A percentile compares a stretch with the other conserved stretches of the same genome.
These are phyloP conservation scores for Ustilago loliicola DNA, from an alignment of 1,284 basidiomycete species.

Conservation along the genomic window DNA sequence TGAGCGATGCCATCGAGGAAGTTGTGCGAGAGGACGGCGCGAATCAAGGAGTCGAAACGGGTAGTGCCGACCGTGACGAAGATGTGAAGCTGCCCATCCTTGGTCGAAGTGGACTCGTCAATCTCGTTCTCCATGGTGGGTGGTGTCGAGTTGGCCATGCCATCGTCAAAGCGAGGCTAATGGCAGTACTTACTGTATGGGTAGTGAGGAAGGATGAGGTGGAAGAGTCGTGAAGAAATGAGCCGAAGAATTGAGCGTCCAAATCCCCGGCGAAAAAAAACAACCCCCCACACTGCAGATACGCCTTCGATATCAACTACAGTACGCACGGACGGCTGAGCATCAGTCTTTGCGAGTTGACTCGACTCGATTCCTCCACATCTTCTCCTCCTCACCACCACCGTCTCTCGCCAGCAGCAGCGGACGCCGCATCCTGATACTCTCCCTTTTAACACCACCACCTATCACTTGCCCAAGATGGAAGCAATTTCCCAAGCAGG, in stretches of 20 bases:
- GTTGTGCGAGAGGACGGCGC: constrained; percentile 33
- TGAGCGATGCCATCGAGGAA: constrained; percentile 36
- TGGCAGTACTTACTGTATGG: background rate
- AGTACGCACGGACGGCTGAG: background rate
- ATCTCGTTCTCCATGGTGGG: constrained; percentile 13
- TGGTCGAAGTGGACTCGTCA: background rate
- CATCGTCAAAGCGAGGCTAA: background rate
- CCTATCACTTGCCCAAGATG: constrained; percentile 22
- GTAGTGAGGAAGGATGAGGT: background rate
- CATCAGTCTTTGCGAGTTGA: background rate
- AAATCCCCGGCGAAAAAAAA: background rate
- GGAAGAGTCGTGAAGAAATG: background rate
- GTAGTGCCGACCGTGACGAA: constrained; percentile 65
- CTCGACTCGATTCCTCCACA: constrained; percentile 1
- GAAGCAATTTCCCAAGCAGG: constrained; percentile 40
- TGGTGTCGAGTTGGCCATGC: background rate
- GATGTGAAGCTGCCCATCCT: constrained; percentile 19
- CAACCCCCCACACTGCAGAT: too few species aligned
- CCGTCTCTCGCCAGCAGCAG: background rate
- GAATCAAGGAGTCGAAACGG: constrained; percentile 58
- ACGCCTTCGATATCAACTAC: too few species aligned
- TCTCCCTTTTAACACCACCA: background rate
- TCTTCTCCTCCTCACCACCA: background rate
- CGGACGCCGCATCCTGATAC: background rate
- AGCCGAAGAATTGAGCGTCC: constrained; percentile 6